phyloP scores from a whole-genome alignment of 2,329 filamentous ascomycete species.

The Neofusicoccum sp. region DNA sequence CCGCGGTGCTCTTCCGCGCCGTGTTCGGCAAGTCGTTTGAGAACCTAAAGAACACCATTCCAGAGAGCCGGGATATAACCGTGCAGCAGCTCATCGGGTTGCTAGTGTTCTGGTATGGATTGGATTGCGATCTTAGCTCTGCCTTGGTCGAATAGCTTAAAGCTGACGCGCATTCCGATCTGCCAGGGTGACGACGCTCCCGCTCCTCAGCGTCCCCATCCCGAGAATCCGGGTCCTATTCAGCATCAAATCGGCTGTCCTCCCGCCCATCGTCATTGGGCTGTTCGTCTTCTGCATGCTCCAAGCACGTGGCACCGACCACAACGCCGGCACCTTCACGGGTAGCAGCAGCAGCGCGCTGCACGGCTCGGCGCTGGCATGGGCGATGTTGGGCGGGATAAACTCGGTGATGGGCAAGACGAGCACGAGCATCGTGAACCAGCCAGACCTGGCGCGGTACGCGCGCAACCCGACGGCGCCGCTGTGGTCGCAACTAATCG shows the following conservation, averaged over 20 bases:
- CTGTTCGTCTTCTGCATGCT: constrained; percentile 9
- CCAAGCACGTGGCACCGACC: not conserved
- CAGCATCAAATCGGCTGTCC: not conserved
- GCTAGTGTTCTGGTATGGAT: not conserved
- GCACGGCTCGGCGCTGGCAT: not conserved
- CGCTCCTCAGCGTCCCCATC: not conserved
- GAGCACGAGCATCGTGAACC: not conserved
- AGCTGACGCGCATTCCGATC: not conserved
- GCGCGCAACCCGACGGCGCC: not conserved
- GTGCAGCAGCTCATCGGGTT: not conserved
- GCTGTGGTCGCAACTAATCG: not conserved
- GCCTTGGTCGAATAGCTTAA: not conserved
- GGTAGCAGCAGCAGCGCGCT: not conserved
- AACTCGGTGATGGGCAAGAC: not conserved
- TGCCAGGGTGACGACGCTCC: not conserved
- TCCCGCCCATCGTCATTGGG: not conserved
- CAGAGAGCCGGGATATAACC: not conserved
- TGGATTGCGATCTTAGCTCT: not conserved
- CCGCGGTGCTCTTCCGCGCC: not conserved
- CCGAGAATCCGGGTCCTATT: not conserved
- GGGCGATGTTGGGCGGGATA: not conserved
- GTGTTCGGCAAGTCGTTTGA: not conserved
- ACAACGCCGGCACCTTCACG: not conserved
- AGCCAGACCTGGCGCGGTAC: not conserved
- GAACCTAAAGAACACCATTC: not conserved